Conservation (phyloP, 768 basidiomycete species). For the Lentinula detonsa region DNA sequence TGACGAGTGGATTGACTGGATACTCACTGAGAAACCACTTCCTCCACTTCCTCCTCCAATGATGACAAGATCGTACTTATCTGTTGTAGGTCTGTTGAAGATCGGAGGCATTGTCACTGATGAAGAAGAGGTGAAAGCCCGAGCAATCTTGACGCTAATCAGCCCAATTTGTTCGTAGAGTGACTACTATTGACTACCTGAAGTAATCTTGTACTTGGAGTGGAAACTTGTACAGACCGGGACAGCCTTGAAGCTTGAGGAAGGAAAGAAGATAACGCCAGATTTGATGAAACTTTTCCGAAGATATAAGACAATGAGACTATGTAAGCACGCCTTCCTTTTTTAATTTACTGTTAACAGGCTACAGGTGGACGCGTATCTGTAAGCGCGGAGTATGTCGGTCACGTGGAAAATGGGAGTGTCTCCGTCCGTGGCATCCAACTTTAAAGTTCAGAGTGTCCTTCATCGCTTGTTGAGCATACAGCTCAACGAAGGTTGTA, state of each 20-base stretch:
- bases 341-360: not conserved
- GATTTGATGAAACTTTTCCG: not conserved
- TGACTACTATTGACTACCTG: not conserved
- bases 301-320: not conserved
- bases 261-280: constrained; percentile 4
- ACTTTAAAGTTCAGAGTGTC: too few relatives aligned
- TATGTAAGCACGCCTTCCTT: not conserved
- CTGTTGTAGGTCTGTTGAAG: constrained; percentile 48
- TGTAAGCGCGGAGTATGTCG: not conserved
- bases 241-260: constrained; percentile 3
- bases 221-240: not conserved
- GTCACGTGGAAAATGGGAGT: not conserved
- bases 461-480: too few relatives aligned
- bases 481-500: too few relatives aligned
- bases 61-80: constrained; percentile 79
- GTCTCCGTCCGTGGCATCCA: too few relatives aligned
- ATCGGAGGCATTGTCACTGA: constrained; percentile 65
- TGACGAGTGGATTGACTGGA: not conserved
- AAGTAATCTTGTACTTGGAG: not conserved
- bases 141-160: constrained; percentile 32
- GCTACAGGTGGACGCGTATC: not conserved
- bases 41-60: constrained; percentile 96
- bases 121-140: constrained; percentile 34
- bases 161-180: not conserved
- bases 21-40: constrained; percentile 74